phyloP scores from a whole-genome alignment of 2,329 filamentous ascomycete genomes.

The Bipolaris bicolor region DNA sequence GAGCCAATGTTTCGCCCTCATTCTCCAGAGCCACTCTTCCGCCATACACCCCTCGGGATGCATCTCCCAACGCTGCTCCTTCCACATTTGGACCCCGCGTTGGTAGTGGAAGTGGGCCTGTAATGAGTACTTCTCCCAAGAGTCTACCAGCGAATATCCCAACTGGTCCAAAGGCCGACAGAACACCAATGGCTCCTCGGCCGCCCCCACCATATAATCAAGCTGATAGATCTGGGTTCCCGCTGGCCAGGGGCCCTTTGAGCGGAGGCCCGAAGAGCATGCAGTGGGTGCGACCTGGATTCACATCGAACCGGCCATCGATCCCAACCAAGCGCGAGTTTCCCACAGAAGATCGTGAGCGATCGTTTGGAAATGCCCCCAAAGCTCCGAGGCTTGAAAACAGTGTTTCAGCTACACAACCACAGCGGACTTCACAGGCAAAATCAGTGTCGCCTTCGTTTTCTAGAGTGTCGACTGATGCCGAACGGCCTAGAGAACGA shows the following conservation, averaged over 20 bases:
- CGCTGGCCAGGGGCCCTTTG: conserved; percentile 40
- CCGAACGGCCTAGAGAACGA: conserved; percentile 27
- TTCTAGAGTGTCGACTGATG: conserved; percentile 24
- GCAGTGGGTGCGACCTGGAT: conserved; percentile 54
- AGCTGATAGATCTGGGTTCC: conserved; percentile 37
- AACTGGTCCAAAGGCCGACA: conserved; percentile 50
- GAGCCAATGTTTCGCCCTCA: conserved; percentile 42
- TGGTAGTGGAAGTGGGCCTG: conserved; percentile 23
- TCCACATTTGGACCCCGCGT: conserved; percentile 34
- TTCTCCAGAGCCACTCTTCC: conserved; percentile 38
- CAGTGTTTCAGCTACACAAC: conserved; percentile 24
- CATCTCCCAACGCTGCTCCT: conserved; percentile 36
- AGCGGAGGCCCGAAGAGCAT: conserved; percentile 44
- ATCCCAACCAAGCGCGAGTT: conserved; percentile 56
- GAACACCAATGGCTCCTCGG: conserved; percentile 37
- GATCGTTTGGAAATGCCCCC: conserved; percentile 37
- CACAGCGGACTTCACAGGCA: conserved; percentile 27
- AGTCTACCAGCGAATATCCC: conserved; percentile 47
- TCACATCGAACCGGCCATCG: conserved; percentile 39
- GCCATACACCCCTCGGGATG: conserved; percentile 34
- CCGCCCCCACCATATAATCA: conserved; percentile 41
- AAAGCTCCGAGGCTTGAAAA: conserved; percentile 45
- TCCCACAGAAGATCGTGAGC: conserved; percentile 52
- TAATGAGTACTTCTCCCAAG: conserved; percentile 46
- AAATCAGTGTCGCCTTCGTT: conserved; percentile 34